Percentiles rank a stretch among this genome's conserved stretches.
phyloP scores from a whole-genome alignment of 495 filamentous ascomycete genomes.

The Penicillium coffeae region DNA sequence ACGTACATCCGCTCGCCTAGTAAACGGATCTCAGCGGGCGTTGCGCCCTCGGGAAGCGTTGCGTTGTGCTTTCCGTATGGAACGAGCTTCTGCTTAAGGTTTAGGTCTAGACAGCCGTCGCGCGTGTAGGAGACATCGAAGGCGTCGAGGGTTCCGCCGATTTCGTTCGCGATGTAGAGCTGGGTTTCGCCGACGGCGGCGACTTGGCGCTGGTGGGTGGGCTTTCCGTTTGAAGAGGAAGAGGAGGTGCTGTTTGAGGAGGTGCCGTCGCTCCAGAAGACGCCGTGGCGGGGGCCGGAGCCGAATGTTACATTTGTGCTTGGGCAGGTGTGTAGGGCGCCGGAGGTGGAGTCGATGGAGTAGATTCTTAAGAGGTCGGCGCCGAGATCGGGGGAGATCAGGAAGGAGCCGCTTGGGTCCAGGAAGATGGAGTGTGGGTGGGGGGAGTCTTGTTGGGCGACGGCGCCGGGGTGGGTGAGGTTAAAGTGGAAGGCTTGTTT shows the following conservation, averaged over 20 bases:
- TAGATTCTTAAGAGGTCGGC: slow-evolving; percentile 67
- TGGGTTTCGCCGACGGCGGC: slow-evolving; percentile 29
- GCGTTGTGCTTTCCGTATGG: slow-evolving; percentile 23
- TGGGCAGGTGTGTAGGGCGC: slow-evolving; percentile 23
- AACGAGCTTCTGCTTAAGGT: slow-evolving; percentile 24
- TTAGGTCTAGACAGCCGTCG: slow-evolving; percentile 40
- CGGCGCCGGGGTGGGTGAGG: slow-evolving; percentile 43
- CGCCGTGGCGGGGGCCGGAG: slow-evolving; percentile 64
- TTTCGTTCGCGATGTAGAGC: slow-evolving; percentile 63
- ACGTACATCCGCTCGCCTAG: slow-evolving; percentile 30
- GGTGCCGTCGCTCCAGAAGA: slow-evolving; percentile 45
- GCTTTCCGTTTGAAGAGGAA: neutral
- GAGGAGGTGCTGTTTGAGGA: slow-evolving; percentile 4
- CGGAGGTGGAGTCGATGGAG: slow-evolving; percentile 42
- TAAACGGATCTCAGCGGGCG: slow-evolving; percentile 35
- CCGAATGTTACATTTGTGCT: slow-evolving; percentile 39
- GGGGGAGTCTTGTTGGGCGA: slow-evolving; percentile 59
- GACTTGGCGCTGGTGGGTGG: slow-evolving; percentile 16
- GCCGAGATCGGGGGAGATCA: slow-evolving; percentile 68
- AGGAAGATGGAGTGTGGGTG: slow-evolving; percentile 68
- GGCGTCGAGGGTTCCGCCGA: slow-evolving; percentile 52
- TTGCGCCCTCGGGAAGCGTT: slow-evolving; percentile 29
- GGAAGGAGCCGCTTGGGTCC: slow-evolving; percentile 63
- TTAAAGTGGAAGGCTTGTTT: slow-evolving; percentile 52
- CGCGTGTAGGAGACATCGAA: slow-evolving; percentile 56